Evolutionary conservation across 257 asterid genomes (phyloP).

Genomic region (Salvia miltiorrhiza): DNA sequence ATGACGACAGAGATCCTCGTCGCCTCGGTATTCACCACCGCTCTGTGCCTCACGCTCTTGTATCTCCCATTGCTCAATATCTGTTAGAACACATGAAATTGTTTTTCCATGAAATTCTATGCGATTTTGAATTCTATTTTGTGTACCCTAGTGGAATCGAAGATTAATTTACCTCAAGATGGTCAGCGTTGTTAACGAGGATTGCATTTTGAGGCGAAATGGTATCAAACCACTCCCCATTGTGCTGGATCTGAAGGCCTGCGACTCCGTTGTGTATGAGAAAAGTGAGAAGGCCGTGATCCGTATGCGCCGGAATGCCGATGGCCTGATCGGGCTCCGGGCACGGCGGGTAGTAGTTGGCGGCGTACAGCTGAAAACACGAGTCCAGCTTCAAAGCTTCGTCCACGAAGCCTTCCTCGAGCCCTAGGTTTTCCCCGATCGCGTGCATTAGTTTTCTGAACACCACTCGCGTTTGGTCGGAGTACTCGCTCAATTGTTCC

Average conservation of each 20-base stretch:
- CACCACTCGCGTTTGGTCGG: conserved; percentile 24
- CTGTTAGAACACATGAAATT: too few species aligned
- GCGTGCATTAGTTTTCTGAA: conserved; percentile 28
- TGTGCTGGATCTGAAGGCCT: conserved; percentile 6
- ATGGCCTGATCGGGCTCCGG: conserved; percentile 54
- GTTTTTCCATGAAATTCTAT: too few species aligned
- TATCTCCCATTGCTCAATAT: conserved; percentile 41
- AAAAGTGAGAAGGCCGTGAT: conserved; percentile 19
- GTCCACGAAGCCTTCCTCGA: conserved; percentile 32
- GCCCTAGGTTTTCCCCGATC: conserved; percentile 31
- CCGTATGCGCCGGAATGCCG: conserved; percentile 53
- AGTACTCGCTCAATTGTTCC: conserved; percentile 28
- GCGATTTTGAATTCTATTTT: too few species aligned
- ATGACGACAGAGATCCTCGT: conserved; percentile 42
- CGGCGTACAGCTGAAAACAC: conserved; percentile 29
- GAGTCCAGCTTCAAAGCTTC: conserved; percentile 32
- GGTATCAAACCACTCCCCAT: not conserved
- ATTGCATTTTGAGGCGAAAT: not conserved
- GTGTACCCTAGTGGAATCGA: too few species aligned
- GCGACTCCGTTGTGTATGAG: conserved; percentile 14
- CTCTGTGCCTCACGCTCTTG: conserved; percentile 41
- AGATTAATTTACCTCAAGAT: conserved; percentile 40
- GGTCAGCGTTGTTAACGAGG: conserved; percentile 31
- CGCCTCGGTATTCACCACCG: conserved; percentile 24
- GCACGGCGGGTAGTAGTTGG: conserved; percentile 39